Base-by-base conservation (phyloP, 306 rosid genomes). In the Heteromeles arbutifolia region DNA sequence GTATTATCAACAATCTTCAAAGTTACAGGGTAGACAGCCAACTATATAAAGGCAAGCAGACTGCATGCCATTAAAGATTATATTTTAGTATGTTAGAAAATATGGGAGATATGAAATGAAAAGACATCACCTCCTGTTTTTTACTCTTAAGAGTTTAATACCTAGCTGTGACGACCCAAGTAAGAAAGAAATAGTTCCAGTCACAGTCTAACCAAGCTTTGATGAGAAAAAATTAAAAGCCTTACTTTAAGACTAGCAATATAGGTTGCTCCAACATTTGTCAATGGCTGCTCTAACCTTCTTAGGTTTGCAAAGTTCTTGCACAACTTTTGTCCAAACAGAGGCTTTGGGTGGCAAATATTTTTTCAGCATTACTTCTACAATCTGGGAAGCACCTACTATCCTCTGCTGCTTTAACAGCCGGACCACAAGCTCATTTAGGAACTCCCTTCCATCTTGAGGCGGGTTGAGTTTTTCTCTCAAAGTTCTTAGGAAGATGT, bases 391-490 rank as follows among this genome's bases (percentile, higher is more conserved):
- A 84, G 97, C 96, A 80, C 90, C 88, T 73, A 54, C 15, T 4
- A 67, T 75, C 79, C 87, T 89, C 21, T 92, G 90, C 69, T 82
- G 82, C 88, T 88, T 92, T 77, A 82, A 65, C 71, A 95, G 81
- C 67, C 96, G 89, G 25, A 89, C 86, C 31, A 82, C 92, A 68
- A 95, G 97, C 87, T 86, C 98, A 74, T 95, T 94, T 54, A 95
- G 84, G 82, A 95, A 95, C 71, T 83, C 92, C 65, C 87, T 85
- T 75, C 96, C 98, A 84, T 92, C 97, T 88, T 85, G 92, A 71
- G 92, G 93, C 0, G 96, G 97, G 70, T 88, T 68, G 37, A 89
- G 69, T 69, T 85, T 86, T 69, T 90, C 93, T 79, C 87, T 81
- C 78, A 92, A 80, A 65, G 88, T 74, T 90, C 85, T 87, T 84